Conservation (phyloP, 1,284 basidiomycete genomes). For the Rhodotorula sp. region DNA sequence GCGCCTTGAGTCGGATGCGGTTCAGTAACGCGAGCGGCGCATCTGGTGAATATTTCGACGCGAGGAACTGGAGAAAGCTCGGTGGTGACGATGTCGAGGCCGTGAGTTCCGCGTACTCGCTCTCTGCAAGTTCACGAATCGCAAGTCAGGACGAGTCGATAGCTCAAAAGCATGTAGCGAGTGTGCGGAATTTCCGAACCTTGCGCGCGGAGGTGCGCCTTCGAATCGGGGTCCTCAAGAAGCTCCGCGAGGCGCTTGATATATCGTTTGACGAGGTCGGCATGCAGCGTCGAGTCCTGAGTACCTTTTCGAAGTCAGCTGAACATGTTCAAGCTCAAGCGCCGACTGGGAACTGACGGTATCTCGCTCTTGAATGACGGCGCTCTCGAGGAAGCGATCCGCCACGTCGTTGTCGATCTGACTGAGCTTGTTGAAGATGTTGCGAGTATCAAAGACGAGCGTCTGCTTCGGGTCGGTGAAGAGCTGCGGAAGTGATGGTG, state of each 20-base stretch:
- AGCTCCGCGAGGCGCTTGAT: constrained; percentile 25
- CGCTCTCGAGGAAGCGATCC: constrained; percentile 71
- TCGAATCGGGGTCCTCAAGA: constrained; percentile 49
- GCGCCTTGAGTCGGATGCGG: constrained; percentile 67
- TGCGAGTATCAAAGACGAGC: constrained; percentile 55
- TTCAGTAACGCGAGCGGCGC: constrained; percentile 46
- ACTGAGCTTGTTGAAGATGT: constrained; percentile 49
- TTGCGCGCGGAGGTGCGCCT: constrained; percentile 34
- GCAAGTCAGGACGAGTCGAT: background rate
- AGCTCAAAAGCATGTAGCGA: background rate
- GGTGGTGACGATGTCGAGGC: constrained; percentile 22
- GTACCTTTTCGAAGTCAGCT: background rate
- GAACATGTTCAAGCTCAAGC: background rate
- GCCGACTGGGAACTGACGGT: constrained; percentile 41
- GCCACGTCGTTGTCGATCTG: constrained; percentile 56
- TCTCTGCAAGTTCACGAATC: constrained; percentile 3
- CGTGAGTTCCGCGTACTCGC: constrained; percentile 8
- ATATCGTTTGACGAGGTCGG: constrained; percentile 38
- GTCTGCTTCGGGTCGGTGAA: constrained; percentile 57
- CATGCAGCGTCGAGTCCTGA: constrained; percentile 29
- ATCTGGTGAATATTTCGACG: constrained; percentile 55
- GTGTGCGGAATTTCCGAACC: constrained; percentile 16
- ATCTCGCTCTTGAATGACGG: constrained; percentile 69
- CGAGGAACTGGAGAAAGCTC: constrained; percentile 63
- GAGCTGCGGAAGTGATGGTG: constrained; percentile 47